Base-by-base conservation (phyloP, 139 green algal species). In the Nannochloris sp. region DNA sequence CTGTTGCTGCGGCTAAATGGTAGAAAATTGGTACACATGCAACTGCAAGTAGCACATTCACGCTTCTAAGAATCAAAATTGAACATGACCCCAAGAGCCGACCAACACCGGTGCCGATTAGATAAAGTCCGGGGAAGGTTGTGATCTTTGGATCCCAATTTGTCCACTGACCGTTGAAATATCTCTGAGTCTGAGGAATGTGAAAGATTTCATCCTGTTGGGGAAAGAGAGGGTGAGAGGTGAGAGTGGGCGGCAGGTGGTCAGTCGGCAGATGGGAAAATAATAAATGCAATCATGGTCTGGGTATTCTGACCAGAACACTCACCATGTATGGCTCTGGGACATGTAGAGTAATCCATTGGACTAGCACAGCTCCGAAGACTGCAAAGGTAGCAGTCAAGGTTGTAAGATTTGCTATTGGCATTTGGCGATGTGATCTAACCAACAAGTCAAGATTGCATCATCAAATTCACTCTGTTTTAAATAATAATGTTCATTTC, bases 121-220 rank as follows among this genome's bases (percentile, higher is more conserved):
- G n/a, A 64, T 96, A 97, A 15, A 97, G 73, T 24, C 92, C 92
- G 4, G 92, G 92, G 19, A 93, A 87, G 4, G 92, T 97, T 4
- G 92, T 97, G 47, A 97, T 97, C 53, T 96, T 97, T 1, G 83
- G 78, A 68, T 97, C 84, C 92, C 92, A 97, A 1, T 60, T 23
- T 0, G 10, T 9, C 31, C 86, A 89, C 7, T 83, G 29, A 2
- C 87, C 89, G 0, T 19, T 3, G 65, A 92, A 97, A 75, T 95
- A 97, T 8, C 60, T 58, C 38, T 91, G 82, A 1, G 87, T 83
- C 75, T 97, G 91, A 1, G 81, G 82, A 14, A 97, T 79, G 59
- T 97, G 92, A 65, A 97, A 97, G 0, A 85, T 67, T 75, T 97
- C 92, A 60, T 97, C 92, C 91, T 96, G 82, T 19, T 44, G 1